A percentile compares a stretch with the other conserved stretches of the same genome.
These are phyloP conservation scores for Termitomyces bulborhizus DNA, from an alignment of 768 basidiomycete species.

Conservation along the genomic window DNA sequence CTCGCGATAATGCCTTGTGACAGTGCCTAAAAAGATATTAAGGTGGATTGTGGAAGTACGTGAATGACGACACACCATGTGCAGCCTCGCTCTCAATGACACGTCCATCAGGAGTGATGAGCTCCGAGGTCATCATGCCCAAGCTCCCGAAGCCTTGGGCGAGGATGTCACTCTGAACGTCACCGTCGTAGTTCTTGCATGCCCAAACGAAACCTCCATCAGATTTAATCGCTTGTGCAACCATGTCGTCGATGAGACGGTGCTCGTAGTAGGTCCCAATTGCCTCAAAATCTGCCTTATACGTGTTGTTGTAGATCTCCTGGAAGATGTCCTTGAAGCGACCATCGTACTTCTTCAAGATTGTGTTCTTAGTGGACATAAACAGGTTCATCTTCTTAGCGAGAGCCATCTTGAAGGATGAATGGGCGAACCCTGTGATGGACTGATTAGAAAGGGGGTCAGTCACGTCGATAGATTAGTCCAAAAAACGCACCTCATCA, in stretches of 20 bases:
- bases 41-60: background rate
- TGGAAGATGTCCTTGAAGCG: constrained; percentile 99
- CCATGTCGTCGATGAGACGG: constrained; percentile 97
- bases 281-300: constrained; percentile 65
- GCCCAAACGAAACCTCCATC: constrained; percentile 87
- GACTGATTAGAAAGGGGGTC: constrained; percentile 39
- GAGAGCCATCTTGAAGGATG: constrained; percentile 95
- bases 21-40: constrained; percentile 46
- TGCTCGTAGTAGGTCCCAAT: constrained; percentile 89
- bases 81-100: constrained; percentile 95
- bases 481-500: constrained; percentile 56
- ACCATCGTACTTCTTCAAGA: constrained; percentile 96
- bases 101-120: constrained; percentile 91
- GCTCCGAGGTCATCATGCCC: constrained; percentile 98
- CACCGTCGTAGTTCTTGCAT: constrained; percentile 77
- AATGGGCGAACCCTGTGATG: constrained; percentile 92
- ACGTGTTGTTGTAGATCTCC: constrained; percentile 82
- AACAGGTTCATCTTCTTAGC: constrained; percentile 80
- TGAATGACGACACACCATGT: constrained; percentile 48
- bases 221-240: constrained; percentile 96
- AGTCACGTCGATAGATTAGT: background rate
- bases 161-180: constrained; percentile 87
- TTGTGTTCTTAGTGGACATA: constrained; percentile 98
- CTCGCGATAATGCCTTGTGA: constrained; percentile 96
- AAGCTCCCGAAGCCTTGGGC: constrained; percentile 96